phyloP scores from a whole-genome alignment of 805 yeast species.

The Wickerhamiella domercqiae region DNA sequence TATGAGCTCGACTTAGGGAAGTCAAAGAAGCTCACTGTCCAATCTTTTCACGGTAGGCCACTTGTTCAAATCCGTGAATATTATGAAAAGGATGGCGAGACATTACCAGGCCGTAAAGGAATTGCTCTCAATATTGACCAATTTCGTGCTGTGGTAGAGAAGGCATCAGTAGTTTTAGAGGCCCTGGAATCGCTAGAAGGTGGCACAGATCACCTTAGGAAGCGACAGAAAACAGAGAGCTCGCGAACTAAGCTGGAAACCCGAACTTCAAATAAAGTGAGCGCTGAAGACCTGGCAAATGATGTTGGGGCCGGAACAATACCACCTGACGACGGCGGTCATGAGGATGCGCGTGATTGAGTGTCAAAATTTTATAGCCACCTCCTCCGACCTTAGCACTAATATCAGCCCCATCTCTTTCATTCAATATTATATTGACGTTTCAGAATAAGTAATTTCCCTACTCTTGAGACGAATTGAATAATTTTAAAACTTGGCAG shows the following conservation, averaged over 20 bases:
- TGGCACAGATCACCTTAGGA: background rate
- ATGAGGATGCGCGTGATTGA: no score
- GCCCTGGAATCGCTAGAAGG: constrained; percentile 3
- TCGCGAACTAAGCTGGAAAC: no score
- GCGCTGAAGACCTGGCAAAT: background rate
- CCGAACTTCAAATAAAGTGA: background rate
- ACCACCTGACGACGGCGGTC: no score
- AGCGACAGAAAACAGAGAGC: background rate
- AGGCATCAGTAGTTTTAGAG: constrained; percentile 5
- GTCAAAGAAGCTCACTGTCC: constrained; percentile 57
- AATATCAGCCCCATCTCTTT: no score
- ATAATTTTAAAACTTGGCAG: no score
- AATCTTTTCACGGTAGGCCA: constrained; percentile 49
- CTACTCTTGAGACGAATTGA: no score
- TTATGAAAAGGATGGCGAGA: constrained; percentile 45
- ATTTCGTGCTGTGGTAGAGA: constrained; percentile 7
- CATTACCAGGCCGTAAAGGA: constrained; percentile 67
- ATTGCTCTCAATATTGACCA: constrained; percentile 14
- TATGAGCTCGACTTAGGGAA: constrained; percentile 30
- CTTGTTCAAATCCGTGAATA: constrained; percentile 77
- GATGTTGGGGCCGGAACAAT: background rate
- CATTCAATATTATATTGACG: no score
- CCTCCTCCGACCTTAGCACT: no score
- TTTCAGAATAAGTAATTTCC: no score
- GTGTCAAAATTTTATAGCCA: no score